Evolutionary conservation across 495 filamentous ascomycete genomes (phyloP).

Genomic region (Aspergillus wentii): DNA sequence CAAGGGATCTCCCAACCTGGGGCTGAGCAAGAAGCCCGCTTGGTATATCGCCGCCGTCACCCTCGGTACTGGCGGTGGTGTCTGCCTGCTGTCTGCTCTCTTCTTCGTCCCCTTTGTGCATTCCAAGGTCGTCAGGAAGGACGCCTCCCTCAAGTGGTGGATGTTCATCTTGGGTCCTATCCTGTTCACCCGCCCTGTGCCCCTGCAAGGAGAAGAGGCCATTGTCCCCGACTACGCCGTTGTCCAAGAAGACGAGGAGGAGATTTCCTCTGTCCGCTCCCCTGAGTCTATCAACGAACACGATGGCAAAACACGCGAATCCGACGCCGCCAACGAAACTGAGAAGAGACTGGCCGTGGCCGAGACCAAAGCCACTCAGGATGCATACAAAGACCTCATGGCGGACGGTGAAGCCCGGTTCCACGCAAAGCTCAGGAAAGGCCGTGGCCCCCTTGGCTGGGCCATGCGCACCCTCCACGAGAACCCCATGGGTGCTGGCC

Average conservation of each 20-base stretch:
- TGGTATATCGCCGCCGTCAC: constrained; percentile 54
- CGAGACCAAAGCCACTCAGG: constrained; percentile 31
- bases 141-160: constrained; percentile 49
- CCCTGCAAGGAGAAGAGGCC: constrained; percentile 35
- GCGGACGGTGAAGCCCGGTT: constrained; percentile 44
- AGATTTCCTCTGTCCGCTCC: constrained; percentile 18
- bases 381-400: constrained; percentile 52
- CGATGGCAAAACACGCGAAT: constrained; percentile 18
- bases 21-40: constrained; percentile 48
- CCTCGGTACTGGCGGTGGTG: constrained; percentile 46
- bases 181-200: constrained; percentile 42
- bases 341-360: constrained; percentile 41
- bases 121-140: constrained; percentile 50
- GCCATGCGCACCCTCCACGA: constrained; percentile 65
- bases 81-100: constrained; percentile 45
- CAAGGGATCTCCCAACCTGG: constrained; percentile 56
- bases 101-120: constrained; percentile 59
- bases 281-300: constrained; percentile 25
- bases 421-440: constrained; percentile 49
- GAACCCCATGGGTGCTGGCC: constrained; percentile 61
- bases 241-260: constrained; percentile 38
- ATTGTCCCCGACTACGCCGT: constrained; percentile 52
- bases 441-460: constrained; percentile 62
- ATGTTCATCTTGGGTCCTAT: constrained; percentile 48
- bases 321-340: constrained; percentile 14